Percentiles rank a stretch among this genome's conserved stretches.
These are phyloP conservation scores for Haplosporangium sp. DNA, from an alignment of 371 early-diverging fungal species.

Conservation along the genomic window DNA sequence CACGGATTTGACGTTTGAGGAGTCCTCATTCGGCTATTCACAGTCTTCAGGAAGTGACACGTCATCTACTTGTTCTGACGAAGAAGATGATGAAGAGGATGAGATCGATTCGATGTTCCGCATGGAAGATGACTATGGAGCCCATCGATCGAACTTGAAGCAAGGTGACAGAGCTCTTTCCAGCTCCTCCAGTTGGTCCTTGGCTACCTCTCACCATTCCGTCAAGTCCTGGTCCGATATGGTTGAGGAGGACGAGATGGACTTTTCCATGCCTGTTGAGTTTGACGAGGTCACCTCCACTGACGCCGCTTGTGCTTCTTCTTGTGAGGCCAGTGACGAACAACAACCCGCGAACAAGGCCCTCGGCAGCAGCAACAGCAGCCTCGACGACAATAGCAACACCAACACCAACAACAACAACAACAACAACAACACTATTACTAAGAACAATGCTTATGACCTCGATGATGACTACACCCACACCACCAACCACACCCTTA, in stretches of 20 bases:
- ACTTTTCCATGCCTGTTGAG: constrained; percentile 51
- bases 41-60: constrained; percentile 19
- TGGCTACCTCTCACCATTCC: constrained; percentile 28
- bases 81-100: constrained; percentile 11
- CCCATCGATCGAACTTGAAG: constrained; percentile 10
- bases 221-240: constrained; percentile 54
- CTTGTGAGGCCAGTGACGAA: background rate
- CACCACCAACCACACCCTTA: constrained; percentile 6
- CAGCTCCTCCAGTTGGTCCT: constrained; percentile 43
- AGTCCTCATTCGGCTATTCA: constrained; percentile 25
- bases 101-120: constrained; percentile 47
- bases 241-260: constrained; percentile 55
- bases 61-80: constrained; percentile 14
- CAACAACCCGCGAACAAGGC: background rate
- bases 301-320: background rate
- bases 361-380: background rate
- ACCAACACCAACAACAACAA: constrained; percentile 4
- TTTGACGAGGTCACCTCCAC: constrained; percentile 33
- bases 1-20: constrained; percentile 22
- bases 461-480: constrained; percentile 28
- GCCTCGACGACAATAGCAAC: constrained; percentile 1
- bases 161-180: constrained; percentile 12
- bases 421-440: constrained; percentile 3
- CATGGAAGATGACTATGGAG: constrained; percentile 49
- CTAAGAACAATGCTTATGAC: constrained; percentile 28